Base-by-base conservation (phyloP, 306 rosid genomes). In the Canavalia ensiformis region DNA sequence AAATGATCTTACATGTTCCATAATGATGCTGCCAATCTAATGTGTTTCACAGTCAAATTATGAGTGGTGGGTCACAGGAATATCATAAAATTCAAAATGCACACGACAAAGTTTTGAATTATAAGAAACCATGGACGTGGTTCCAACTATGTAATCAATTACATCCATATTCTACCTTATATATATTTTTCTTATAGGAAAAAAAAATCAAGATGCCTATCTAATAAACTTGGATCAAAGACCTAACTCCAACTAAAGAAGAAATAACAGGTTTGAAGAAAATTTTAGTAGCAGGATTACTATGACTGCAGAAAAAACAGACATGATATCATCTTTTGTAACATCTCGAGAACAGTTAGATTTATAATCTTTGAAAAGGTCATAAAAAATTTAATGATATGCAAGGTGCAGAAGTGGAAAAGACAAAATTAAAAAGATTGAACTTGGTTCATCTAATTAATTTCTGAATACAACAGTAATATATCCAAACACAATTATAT, bases 31-130 rank as follows among this genome's bases (percentile, higher is more conserved):
- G 37, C 72, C 31, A 33, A 68, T 59, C 64, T 68, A 13, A 34
- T 66, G 41, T 72, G 65, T 37, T 83, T 72, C 6, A 46, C 18
- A 80, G 59, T 65, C 72, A 84, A 73, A 46, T 54, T 85, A 45
- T 4, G 47, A 75, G 28, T 11, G 41, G n/a, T 45, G 51, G 31
- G 63, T 62, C 28, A 68, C 30, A 47, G 25, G 49, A 47, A 59
- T 8, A 39, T 35, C 39, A 35, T 51, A 12, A 59, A 68, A 60
- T 68, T 60, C 41, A 80, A 77, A n/a, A 68, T 34, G 55, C 52
- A 63, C 6, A 44, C n/a, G 52, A 76, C 7, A 29, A 28, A 58
- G 5, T 28, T 75, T 59, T 68, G 76, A 59, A 66, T 55, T 34
- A 42, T 28, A 55, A 55, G 47, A 68, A 65, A 65, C 33, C 45